Base-by-base conservation (phyloP, 345 rosid species). In the Pugionium cornutum region DNA sequence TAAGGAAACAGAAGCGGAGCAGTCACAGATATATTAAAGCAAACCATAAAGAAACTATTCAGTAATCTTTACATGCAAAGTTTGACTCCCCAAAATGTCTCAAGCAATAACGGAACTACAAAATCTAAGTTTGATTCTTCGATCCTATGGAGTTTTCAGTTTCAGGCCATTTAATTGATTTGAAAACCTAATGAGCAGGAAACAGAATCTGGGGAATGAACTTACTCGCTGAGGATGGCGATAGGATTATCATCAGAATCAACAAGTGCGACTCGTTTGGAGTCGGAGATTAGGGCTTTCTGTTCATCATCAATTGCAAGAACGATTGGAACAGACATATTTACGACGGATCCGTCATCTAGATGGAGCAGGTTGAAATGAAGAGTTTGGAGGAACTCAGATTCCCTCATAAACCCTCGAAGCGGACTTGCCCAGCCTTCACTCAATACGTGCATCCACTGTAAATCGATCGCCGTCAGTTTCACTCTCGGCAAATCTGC, bases 381-480 rank as follows among this genome's bases (percentile, higher is more conserved):
- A 89, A 92, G 98, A 36, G 97, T 86, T 89, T 92, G 98, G 85
- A 92, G 97, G 94, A 92, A 89, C 97, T 92, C 92, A 82, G 96
- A 79, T 82, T 89, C 89, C 74, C 87, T 82, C 98, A 92, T 92
- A 83, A 89, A 92, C 11, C 98, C 98, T 1, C 76, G 60, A 26
- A 89, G 85, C 0, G 98, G 97, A 65, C 98, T 92, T 5, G 97
- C 97, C 97, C 98, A 92, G 0, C 98, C 98, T 78, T 92, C 98
- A 75, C 97, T 86, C 69, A 92, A 71, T 4, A 92, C 98, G 72
- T 92, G 97, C 67, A 84, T 86, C 98, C 98, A 89, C 66, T 92
- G 84, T 2, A 78, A 34, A 73, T 89, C 97, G 68, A 92, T 82
- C 79, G 51, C 56, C 10, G 86, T 68, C 9, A 89, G 80, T 72